Evolutionary conservation across 2,329 filamentous ascomycete species (phyloP), one percentile per base, ranked within the genome.

Genomic region (Huntiella savannae): DNA sequence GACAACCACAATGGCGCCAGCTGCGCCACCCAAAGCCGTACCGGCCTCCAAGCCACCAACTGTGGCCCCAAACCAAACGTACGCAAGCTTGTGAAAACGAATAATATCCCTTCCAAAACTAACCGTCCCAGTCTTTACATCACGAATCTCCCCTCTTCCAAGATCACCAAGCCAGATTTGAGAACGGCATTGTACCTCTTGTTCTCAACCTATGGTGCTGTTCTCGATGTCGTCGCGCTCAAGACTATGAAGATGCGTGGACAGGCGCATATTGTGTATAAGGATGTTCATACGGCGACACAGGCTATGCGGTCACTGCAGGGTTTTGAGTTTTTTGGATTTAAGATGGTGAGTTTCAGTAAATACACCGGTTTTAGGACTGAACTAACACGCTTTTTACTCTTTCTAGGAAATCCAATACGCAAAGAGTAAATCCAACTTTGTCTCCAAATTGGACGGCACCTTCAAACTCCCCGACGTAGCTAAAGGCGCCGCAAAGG

Each of bases 161-260:
- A 94, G 65, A 75, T 96, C 52, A 82, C 82, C 57, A 98, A 96
- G 62, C 69, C 75, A 51, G 87, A 96, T 59, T 65, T 98, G 37
- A 79, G 86, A 56, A 80, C 84, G 40, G 80, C 81, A 4, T 71
- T 98, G 28, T 98, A 98, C 65, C 82, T 86, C 61, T 73, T 96
- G 10, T 96, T 96, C 61, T 85, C 86, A 8, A 93, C 86, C 11
- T 93, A 94, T 59, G 91, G 91, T 36, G 77, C 85, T 1, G 82
- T 98, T 12, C 74, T 98, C 49, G 91, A 98, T 59, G 75, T 98
- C 15, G 82, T 95, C 42, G 83, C 84, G 28, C 69, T 95, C 55
- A 92, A 86, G 65, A 93, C 84, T 1, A 70, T 71, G 60, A 85
- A 85, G 64, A 95, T 96, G 87, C 80, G 91, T 43, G 91, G 91